phyloP scores from a whole-genome alignment of 2,329 filamentous ascomycete genomes.

The Ophiocordyceps sinensis region DNA sequence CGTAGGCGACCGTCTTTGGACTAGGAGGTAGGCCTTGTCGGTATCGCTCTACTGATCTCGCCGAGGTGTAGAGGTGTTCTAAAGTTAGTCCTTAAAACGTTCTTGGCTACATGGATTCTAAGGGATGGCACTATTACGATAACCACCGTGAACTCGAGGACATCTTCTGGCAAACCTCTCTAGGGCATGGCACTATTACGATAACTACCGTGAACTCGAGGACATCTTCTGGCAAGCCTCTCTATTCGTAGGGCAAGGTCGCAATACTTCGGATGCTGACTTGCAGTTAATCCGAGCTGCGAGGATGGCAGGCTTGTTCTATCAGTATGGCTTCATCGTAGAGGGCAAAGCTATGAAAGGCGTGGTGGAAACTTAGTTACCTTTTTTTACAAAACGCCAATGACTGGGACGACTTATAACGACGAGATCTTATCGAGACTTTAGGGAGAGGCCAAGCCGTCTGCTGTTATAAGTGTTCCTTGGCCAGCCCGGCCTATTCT shows the following conservation, averaged over 20 bases:
- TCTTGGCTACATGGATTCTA: conserved; percentile 6
- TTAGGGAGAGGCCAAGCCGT: no score
- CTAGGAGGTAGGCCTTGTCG: background rate
- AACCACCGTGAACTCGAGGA: conserved; percentile 1
- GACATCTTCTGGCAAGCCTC: background rate
- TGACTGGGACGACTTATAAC: no score
- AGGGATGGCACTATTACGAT: conserved; percentile 7
- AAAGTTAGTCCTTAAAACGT: conserved; percentile 13
- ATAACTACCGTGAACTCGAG: conserved; percentile 1
- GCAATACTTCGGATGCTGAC: background rate
- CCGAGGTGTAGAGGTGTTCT: no score
- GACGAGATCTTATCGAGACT: no score
- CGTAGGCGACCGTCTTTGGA: no score
- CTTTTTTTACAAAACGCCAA: no score
- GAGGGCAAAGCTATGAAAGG: background rate
- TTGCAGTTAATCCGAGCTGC: background rate
- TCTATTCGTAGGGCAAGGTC: background rate
- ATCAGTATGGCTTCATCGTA: background rate
- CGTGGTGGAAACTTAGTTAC: background rate
- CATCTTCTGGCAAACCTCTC: background rate
- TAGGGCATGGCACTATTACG: conserved; percentile 7
- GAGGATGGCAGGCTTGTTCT: conserved; percentile 1
- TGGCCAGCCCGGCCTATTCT: no score
- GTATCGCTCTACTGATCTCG: no score
- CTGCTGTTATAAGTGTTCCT: no score